A percentile compares a stretch with the other conserved stretches of the same genome.
Conservation (phyloP, 1,284 basidiomycete genomes). For the Volvariella volvacea region DNA sequence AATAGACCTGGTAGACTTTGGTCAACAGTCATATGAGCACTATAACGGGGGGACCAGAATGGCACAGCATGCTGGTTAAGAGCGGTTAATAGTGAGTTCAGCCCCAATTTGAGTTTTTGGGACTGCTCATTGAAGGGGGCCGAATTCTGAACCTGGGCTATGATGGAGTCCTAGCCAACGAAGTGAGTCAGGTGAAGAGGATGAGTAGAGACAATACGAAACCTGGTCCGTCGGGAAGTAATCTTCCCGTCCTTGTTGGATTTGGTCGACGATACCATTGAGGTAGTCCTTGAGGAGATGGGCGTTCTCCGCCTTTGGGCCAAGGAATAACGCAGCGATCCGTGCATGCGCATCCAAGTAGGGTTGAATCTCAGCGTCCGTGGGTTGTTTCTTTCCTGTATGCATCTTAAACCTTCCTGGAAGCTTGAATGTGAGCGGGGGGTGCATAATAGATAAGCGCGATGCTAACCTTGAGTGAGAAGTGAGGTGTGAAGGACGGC, state of each 20-base stretch:
- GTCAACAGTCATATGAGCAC: conserved; percentile 34
- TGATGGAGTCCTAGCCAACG: not conserved
- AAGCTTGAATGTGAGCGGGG: no score
- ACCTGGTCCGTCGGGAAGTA: not conserved
- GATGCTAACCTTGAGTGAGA: no score
- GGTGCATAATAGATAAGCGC: no score
- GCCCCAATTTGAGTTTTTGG: not conserved
- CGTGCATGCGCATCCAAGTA: conserved; percentile 9
- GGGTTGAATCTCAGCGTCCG: no score
- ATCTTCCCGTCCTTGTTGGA: conserved; percentile 5
- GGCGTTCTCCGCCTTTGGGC: conserved; percentile 15
- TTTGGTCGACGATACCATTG: conserved; percentile 9
- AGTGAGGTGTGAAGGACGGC: no score
- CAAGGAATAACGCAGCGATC: conserved; percentile 15
- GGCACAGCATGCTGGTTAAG: conserved; percentile 23
- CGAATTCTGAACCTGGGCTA: not conserved
- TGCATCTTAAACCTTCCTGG: no score
- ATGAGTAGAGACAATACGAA: not conserved
- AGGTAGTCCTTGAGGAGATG: conserved; percentile 11
- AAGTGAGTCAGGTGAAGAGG: not conserved
- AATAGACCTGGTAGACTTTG: conserved; percentile 30
- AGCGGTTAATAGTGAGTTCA: not conserved
- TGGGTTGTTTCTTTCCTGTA: no score
- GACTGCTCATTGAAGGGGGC: no score
- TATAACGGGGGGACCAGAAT: conserved; percentile 36